phyloP scores from a whole-genome alignment of 2,329 filamentous ascomycete genomes.

The Alternaria viburni region DNA sequence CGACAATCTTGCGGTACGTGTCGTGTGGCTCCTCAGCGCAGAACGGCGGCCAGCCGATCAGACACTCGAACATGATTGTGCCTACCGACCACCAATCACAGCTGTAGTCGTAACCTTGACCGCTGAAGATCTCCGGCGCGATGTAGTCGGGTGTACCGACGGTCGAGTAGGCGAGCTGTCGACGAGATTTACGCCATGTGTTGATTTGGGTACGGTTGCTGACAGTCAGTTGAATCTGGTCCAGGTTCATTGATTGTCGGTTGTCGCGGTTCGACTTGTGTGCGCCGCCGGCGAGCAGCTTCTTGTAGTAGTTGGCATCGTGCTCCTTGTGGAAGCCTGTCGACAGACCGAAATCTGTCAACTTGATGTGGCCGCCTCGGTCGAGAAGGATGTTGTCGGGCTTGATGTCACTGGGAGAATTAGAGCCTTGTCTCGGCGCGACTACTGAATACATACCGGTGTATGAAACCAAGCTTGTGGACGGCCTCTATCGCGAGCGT shows the following conservation, averaged over 20 bases:
- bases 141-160: conserved; percentile 99
- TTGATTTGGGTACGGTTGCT: conserved; percentile 98
- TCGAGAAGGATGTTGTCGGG: conserved; percentile 98
- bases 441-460: conserved; percentile 70
- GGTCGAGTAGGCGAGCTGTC: conserved; percentile 96
- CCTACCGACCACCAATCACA: conserved; percentile 99
- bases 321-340: conserved; percentile 98
- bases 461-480: conserved; percentile 96
- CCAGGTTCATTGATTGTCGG: conserved; percentile 91
- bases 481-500: conserved; percentile 98
- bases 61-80: conserved; percentile 99
- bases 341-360: conserved; percentile 96
- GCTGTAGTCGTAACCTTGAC: conserved; percentile 92
- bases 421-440: conserved; percentile 9
- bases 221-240: conserved; percentile 97
- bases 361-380: conserved; percentile 93
- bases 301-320: conserved; percentile 98
- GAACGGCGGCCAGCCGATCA: conserved; percentile 98
- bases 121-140: conserved; percentile 96
- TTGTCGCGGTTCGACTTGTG: conserved; percentile 63
- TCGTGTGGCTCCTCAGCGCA: conserved; percentile 97
- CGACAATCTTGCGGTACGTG: conserved; percentile 98
- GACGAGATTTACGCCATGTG: conserved; percentile 94
- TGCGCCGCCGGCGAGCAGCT: conserved; percentile 76
- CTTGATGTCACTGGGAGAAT: conserved; percentile 79